phyloP scores from a whole-genome alignment of 2,329 filamentous ascomycete genomes.

The Aspergillus fumigatus region DNA sequence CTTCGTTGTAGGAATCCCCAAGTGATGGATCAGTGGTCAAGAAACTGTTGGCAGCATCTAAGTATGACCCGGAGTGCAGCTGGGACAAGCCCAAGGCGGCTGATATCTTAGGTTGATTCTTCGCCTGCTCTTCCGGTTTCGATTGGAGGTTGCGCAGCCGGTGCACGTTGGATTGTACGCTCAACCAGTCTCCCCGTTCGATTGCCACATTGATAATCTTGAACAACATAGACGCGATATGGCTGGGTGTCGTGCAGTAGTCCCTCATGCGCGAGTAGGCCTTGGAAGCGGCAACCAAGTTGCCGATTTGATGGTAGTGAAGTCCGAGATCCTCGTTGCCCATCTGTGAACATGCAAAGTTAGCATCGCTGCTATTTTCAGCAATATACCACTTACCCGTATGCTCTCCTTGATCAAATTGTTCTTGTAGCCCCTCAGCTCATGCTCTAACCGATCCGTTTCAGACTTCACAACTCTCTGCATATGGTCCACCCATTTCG shows the following conservation, averaged over 20 bases:
- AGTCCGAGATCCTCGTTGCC: constrained; percentile 87
- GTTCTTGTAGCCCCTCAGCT: constrained; percentile 91
- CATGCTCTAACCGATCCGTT: constrained; percentile 70
- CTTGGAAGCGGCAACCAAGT: constrained; percentile 67
- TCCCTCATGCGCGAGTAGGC: constrained; percentile 84
- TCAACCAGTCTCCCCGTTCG: constrained; percentile 72
- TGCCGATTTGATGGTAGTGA: constrained; percentile 75
- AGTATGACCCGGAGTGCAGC: constrained; percentile 53
- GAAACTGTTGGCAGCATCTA: constrained; percentile 68
- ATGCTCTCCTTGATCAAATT: constrained; percentile 98
- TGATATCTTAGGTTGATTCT: constrained; percentile 61
- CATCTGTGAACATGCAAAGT: constrained; percentile 57
- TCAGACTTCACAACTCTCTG: constrained; percentile 65
- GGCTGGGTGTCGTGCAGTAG: constrained; percentile 76
- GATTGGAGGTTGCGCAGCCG: constrained; percentile 50
- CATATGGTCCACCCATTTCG: constrained; percentile 68
- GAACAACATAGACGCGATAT: constrained; percentile 76
- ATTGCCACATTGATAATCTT: constrained; percentile 72
- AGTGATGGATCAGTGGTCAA: constrained; percentile 58
- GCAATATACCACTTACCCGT: constrained; percentile 52
- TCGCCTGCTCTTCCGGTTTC: constrained; percentile 55
- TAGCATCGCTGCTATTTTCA: background rate
- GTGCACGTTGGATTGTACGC: constrained; percentile 58
- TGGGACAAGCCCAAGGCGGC: constrained; percentile 59
- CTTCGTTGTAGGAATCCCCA: constrained; percentile 59